Base-by-base conservation (phyloP, 257 asterid genomes). In the Cruciata laevipes region DNA sequence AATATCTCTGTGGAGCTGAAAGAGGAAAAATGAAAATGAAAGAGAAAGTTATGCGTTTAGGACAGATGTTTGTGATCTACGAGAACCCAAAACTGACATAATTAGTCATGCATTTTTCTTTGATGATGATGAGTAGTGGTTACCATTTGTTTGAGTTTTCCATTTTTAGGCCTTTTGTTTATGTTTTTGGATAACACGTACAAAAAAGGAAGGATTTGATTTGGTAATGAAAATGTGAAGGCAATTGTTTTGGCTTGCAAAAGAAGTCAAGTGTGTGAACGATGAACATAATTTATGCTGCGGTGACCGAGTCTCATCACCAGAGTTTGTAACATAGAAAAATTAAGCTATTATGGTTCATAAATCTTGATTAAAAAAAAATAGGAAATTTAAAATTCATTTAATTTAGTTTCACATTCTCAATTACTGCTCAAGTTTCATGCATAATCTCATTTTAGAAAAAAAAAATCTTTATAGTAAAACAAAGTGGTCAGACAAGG, bases 11-110 rank as follows among this genome's bases (percentile, higher is more conserved):
- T 53, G 60, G 60, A 53, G 60, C 25, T 53, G 60, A 53, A 53
- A 53, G 27, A 18, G 60, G 60, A 53, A 53, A 53, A 9, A 20
- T 18, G 60, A 35, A 56, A 47, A 21, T 42, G 51, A 18, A 16
- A 42, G 25, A 52, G 63, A 57, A 64, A 68, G 74, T 68, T 38
- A 21, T 14, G 63, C 23, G 66, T 61, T 57, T 67, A 49, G 20
- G 56, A 49, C 21, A 49, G 56, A 49, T 49, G 60, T 66, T 44
- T 16, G 24, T 64, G 9, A 20, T 55, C 7, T 12, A 23, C 44
- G 11, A 2, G 47, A 65, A 14, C 47, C 33, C 20, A 52, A 52
- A 52, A 16, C 21, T 18, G 16, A 14, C 38, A 33, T 33, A 33
- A 33, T 33, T 2, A 7, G 38, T 33, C 13, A 38, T 38, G 47